Conservation (phyloP, 2,329 filamentous ascomycete species). For the Exophiala dermatitidis region DNA sequence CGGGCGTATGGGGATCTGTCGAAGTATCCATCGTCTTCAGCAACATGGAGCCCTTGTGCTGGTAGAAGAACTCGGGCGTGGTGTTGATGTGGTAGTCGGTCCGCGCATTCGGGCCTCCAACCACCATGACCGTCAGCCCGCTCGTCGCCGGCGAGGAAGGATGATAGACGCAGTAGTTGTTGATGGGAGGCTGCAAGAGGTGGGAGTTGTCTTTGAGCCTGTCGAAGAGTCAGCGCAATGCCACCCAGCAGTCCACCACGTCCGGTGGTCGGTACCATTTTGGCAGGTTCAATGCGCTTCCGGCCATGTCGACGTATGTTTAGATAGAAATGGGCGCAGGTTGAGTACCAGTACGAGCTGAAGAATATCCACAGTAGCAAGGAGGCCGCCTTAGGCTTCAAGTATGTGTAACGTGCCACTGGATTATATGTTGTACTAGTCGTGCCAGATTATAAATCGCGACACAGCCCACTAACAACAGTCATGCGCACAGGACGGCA, state of each 20-base stretch:
- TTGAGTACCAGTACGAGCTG: not conserved
- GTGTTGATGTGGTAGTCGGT: constrained; percentile 98
- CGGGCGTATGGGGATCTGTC: constrained; percentile 52
- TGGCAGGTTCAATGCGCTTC: constrained; percentile 36
- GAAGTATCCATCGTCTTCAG: constrained; percentile 75
- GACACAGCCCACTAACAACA: no score
- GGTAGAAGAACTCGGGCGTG: constrained; percentile 97
- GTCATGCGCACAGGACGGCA: no score
- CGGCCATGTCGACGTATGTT: constrained; percentile 9
- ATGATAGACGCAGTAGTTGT: constrained; percentile 96
- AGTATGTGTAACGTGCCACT: no score
- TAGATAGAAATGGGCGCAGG: not conserved
- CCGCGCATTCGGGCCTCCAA: constrained; percentile 89
- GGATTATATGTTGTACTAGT: no score
- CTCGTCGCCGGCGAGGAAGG: constrained; percentile 60
- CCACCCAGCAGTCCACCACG: not conserved
- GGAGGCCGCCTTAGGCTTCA: no score
- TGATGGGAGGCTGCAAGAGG: constrained; percentile 85
- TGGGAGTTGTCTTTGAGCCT: constrained; percentile 91
- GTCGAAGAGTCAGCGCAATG: constrained; percentile 3
- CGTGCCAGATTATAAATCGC: no score
- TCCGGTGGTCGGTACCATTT: constrained; percentile 35
- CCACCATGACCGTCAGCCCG: constrained; percentile 86
- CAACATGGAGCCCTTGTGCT: constrained; percentile 86
- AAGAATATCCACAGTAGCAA: not conserved